Conservation (phyloP, 1,284 basidiomycete genomes). For the Mycena sp. region DNA sequence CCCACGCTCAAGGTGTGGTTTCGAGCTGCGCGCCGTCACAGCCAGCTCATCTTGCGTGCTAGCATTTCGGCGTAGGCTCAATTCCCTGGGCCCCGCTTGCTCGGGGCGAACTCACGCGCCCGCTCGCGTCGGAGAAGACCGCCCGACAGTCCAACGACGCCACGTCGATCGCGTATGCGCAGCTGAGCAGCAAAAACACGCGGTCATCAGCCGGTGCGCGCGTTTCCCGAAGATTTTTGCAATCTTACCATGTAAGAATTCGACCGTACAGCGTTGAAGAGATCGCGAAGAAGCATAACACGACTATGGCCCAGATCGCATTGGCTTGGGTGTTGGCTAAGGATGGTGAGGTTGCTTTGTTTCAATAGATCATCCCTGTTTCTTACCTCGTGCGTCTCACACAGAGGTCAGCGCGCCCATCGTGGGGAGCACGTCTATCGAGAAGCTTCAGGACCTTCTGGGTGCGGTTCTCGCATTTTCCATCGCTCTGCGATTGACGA, state of each 20-base stretch:
- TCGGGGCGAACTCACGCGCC: conserved; percentile 55
- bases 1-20: conserved; percentile 57
- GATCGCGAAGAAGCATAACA: conserved; percentile 57
- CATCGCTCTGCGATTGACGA: neutral
- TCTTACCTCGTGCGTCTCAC: neutral
- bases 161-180: too few relatives aligned
- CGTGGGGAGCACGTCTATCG: conserved; percentile 62
- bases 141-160: neutral
- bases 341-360: conserved; percentile 40
- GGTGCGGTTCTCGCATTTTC: conserved; percentile 41
- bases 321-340: conserved; percentile 62
- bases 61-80: conserved; percentile 44
- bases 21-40: neutral
- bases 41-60: neutral
- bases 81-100: conserved; percentile 65
- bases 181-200: too few relatives aligned
- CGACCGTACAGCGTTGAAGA: conserved; percentile 51
- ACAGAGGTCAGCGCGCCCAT: conserved; percentile 62
- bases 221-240: too few relatives aligned
- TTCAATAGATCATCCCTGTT: neutral
- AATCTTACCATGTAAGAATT: neutral
- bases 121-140: conserved; percentile 29
- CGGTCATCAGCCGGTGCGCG: too few relatives aligned
- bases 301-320: conserved; percentile 67
- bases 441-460: conserved; percentile 60